Percentiles rank a stretch among this genome's conserved stretches.
phyloP scores from a whole-genome alignment of 208 protist species.

The Trypanosoma avium region DNA sequence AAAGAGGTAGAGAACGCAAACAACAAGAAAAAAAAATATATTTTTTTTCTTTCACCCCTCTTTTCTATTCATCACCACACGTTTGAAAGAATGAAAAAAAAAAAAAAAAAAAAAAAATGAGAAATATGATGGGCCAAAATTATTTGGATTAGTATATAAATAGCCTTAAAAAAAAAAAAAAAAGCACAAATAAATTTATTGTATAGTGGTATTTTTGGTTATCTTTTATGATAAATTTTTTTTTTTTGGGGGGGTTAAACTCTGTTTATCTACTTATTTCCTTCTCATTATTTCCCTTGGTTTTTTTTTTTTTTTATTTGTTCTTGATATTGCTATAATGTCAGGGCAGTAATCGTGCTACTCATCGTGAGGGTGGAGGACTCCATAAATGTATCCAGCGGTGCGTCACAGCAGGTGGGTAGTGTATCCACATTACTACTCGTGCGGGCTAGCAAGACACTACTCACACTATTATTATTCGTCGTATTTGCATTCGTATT shows the following conservation, averaged over 20 bases:
- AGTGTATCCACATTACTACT: slow-evolving; percentile 13
- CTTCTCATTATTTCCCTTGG: not conserved
- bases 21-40: not conserved
- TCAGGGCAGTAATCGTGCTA: not conserved
- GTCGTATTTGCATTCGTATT: no score
- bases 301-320: not conserved
- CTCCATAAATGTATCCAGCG: slow-evolving; percentile 23
- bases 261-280: not conserved
- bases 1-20: slow-evolving; percentile 1
- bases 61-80: not conserved
- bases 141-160: no score
- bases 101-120: not conserved
- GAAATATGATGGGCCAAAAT: not conserved
- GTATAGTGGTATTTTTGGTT: no score
- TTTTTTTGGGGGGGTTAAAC: no score
- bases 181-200: no score
- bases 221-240: no score
- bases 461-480: slow-evolving; percentile 17
- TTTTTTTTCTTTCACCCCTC: not conserved
- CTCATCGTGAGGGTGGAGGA: slow-evolving; percentile 1
- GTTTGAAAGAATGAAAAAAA: not conserved
- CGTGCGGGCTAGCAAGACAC: slow-evolving; percentile 14
- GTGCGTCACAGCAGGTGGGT: slow-evolving; percentile 16
- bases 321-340: not conserved
- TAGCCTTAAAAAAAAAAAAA: no score